These are phyloP conservation scores for Hermanozyma aechmeae DNA, from an alignment of 805 yeast genomes.

Conservation along the genomic window DNA sequence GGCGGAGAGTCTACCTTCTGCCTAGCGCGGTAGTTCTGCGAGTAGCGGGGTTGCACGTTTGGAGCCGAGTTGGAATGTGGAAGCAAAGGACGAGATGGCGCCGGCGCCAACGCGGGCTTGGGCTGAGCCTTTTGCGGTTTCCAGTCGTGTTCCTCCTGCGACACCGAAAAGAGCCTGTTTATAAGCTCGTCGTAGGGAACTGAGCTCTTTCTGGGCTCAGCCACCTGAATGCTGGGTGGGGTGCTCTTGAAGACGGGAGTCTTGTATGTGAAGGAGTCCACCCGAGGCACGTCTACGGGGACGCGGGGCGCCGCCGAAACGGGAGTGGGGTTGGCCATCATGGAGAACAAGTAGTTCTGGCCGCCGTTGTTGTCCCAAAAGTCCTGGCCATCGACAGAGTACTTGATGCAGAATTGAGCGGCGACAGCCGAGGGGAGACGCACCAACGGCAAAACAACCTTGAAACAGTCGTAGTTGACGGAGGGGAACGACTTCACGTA, in stretches of 20 bases:
- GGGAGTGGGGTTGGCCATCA: constrained; percentile 8
- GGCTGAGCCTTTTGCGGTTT: constrained; percentile 1
- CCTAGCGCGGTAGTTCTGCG: constrained; percentile 13
- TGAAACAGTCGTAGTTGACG: constrained; percentile 36
- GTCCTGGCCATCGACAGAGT: constrained; percentile 16
- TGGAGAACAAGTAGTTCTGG: constrained; percentile 26
- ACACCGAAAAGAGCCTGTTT: constrained; percentile 6
- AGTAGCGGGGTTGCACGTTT: too few species aligned
- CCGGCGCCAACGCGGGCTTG: background rate
- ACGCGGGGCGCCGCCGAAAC: constrained; percentile 2
- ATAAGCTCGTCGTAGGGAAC: constrained; percentile 6
- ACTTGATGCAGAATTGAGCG: constrained; percentile 26
- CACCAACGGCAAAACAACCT: constrained; percentile 38
- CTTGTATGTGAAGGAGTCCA: constrained; percentile 6
- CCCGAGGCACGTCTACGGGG: background rate
- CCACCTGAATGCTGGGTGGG: background rate
- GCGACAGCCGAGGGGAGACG: constrained; percentile 21
- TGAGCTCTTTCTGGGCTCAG: background rate
- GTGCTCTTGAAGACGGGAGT: constrained; percentile 2
- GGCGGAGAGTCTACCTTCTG: background rate
- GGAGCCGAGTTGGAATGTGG: too few species aligned
- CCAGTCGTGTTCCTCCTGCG: constrained; percentile 2
- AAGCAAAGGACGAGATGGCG: too few species aligned
- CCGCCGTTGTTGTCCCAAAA: constrained; percentile 32
- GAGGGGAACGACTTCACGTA: constrained; percentile 14